Base-by-base conservation (phyloP, 148 eudicot species). In the Rhododendron ovatum region DNA sequence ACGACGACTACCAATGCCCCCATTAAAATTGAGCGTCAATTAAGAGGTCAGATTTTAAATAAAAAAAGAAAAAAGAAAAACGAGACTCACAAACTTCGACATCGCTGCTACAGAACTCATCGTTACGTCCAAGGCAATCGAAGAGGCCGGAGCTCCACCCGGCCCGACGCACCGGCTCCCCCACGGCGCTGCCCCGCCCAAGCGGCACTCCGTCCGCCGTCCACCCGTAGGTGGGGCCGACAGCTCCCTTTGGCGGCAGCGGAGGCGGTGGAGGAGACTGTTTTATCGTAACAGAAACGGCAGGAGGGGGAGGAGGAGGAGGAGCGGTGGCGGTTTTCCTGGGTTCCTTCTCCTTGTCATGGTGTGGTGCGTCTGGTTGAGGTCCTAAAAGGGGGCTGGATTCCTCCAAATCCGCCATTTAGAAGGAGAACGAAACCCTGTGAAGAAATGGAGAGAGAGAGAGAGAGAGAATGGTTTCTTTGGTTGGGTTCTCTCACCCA, bases 11-110 rank as follows among this genome's bases (percentile, higher is more conserved):
- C 14, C 47, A 48, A 79, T 48, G 24, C 7, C 45, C 1, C 37
- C n/a, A 48, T 50, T 45, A 15, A 5, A 55, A 80, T 50, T 12
- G 22, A 48, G 3, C 82, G 10, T 78, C 59, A 80, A 59, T 59
- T 59, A 18, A 24, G 26, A 37, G 55, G 59, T 67, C 5, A 67
- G 45, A 41, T 41, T 41, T 41, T 41, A 41, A 41, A 41, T 41
- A 0, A 41, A 5, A 5, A 41, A 41, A 5, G 33, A 24, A 12
- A 30, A 84, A 73, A 82, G 2, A 57, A 43, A 48, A 67, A 43
- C 2, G 48, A 41, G 47, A 93, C 98, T 91, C 87, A 95, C 98
- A 95, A 92, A 95, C 98, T 95, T 95, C 98, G 75, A 95, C 91
- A 91, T 95, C 98, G 85, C 92, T 90, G 92, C 95, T 90, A 69